Evolutionary conservation across 352 stramenopile species (phyloP).

Genomic region (Phytophthora tubulina): DNA sequence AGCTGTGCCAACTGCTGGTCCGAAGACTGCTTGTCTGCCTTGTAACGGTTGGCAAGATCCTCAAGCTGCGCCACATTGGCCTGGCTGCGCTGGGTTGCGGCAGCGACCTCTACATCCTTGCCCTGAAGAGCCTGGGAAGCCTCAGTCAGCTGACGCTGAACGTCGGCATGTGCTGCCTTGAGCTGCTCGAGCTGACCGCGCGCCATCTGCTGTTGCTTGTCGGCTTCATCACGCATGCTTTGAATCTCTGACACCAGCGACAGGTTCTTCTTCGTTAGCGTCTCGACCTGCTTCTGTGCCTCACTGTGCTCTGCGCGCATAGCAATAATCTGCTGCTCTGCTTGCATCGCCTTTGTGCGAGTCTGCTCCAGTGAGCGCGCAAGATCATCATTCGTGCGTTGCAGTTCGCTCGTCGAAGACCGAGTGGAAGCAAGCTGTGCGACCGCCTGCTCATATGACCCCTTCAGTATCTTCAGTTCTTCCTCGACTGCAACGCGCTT

Average conservation of each 20-base stretch:
- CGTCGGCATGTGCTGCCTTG: constrained; percentile 40
- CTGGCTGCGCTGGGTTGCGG: constrained; percentile 45
- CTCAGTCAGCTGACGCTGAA: constrained; percentile 49
- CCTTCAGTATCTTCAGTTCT: constrained; percentile 44
- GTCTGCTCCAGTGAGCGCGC: constrained; percentile 56
- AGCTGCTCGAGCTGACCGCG: constrained; percentile 51
- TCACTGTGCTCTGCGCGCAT: constrained; percentile 49
- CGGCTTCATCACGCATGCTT: constrained; percentile 53
- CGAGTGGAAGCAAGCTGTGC: constrained; percentile 41
- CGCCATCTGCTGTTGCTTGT: constrained; percentile 52
- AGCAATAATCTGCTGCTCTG: constrained; percentile 59
- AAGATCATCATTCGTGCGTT: constrained; percentile 63
- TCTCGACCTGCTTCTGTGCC: constrained; percentile 61
- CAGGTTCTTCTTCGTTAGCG: constrained; percentile 73
- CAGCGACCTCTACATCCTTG: constrained; percentile 53
- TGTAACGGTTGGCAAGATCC: constrained; percentile 39
- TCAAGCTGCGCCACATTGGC: constrained; percentile 42
- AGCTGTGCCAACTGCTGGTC: constrained; percentile 40
- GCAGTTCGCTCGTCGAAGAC: constrained; percentile 47
- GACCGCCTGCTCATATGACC: constrained; percentile 36
- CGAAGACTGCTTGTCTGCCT: constrained; percentile 33
- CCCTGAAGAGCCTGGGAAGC: constrained; percentile 37
- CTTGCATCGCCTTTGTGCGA: constrained; percentile 42
- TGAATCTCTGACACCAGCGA: constrained; percentile 61
- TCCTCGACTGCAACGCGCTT: constrained; percentile 44